A percentile compares a stretch with the other conserved stretches of the same genome.
Evolutionary conservation across 768 basidiomycete species (phyloP).

Genomic region (Termitomyces sp.): DNA sequence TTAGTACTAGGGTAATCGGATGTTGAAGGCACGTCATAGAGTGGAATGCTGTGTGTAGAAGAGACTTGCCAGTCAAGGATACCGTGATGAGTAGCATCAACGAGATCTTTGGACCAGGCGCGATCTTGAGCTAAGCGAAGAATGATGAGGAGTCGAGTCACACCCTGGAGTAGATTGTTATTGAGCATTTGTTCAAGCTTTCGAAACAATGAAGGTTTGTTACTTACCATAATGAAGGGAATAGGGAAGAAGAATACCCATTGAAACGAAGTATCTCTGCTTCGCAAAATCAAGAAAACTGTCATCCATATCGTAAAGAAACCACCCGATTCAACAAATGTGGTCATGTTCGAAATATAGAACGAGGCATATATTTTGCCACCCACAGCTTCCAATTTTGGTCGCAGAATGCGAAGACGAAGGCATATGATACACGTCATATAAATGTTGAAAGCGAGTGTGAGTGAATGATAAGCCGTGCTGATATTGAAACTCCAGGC

Average conservation of each 20-base stretch:
- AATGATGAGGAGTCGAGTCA: constrained; percentile 15
- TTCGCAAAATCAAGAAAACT: constrained; percentile 22
- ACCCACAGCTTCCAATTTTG: constrained; percentile 26
- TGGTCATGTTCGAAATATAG: constrained; percentile 31
- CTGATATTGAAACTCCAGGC: constrained; percentile 15
- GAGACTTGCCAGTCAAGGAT: constrained; percentile 19
- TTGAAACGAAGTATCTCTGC: constrained; percentile 19
- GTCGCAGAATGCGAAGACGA: constrained; percentile 27
- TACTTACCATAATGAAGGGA: constrained; percentile 25
- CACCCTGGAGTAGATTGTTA: constrained; percentile 6
- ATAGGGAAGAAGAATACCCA: constrained; percentile 28
- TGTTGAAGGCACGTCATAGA: constrained; percentile 10
- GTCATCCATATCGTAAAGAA: constrained; percentile 32
- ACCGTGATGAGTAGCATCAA: constrained; percentile 13
- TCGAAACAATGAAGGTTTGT: not conserved
- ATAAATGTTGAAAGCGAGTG: constrained; percentile 26
- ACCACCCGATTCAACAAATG: constrained; percentile 35
- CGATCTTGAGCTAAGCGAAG: constrained; percentile 19
- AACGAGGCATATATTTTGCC: constrained; percentile 30
- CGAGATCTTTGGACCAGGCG: constrained; percentile 20
- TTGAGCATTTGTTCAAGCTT: not conserved
- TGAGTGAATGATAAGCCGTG: constrained; percentile 23
- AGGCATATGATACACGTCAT: constrained; percentile 23
- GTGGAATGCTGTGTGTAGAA: constrained; percentile 18
- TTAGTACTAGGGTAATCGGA: constrained; percentile 2